These are phyloP conservation scores for Trypanosoma conorhini DNA, from an alignment of 208 protist species.

Conservation along the genomic window DNA sequence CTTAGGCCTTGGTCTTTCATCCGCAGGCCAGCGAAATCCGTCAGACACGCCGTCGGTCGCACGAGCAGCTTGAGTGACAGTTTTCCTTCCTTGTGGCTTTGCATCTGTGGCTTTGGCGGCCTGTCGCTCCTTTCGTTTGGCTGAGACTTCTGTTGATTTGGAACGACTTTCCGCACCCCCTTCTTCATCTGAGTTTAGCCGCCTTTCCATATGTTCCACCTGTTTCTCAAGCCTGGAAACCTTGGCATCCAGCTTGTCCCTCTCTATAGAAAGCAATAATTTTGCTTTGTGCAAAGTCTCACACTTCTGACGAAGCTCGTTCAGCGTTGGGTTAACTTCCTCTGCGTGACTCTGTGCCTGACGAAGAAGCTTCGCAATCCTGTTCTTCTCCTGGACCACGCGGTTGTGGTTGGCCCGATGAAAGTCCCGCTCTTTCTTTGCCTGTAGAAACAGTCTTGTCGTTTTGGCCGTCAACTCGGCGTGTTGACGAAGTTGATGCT, in stretches of 20 bases:
- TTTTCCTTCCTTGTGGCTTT: slow-evolving; percentile 22
- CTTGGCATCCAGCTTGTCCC: slow-evolving; percentile 69
- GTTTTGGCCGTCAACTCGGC: slow-evolving; percentile 77
- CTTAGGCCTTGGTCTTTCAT: slow-evolving; percentile 44
- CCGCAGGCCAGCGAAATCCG: slow-evolving; percentile 66
- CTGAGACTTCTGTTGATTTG: slow-evolving; percentile 12
- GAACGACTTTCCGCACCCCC: neutral
- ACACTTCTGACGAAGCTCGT: slow-evolving; percentile 79
- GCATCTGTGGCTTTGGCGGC: neutral
- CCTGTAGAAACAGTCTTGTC: slow-evolving; percentile 73
- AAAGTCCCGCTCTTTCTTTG: slow-evolving; percentile 90
- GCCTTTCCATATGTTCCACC: slow-evolving; percentile 53
- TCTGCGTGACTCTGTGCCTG: slow-evolving; percentile 73
- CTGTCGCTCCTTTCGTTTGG: slow-evolving; percentile 17
- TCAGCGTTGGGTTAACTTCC: slow-evolving; percentile 77
- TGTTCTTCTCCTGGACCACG: slow-evolving; percentile 88
- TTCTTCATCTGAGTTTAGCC: slow-evolving; percentile 16
- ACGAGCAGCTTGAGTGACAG: neutral
- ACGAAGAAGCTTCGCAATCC: slow-evolving; percentile 67
- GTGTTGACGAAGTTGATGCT: slow-evolving; percentile 79
- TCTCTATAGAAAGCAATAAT: slow-evolving; percentile 77
- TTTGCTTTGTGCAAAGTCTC: slow-evolving; percentile 83
- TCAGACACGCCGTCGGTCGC: slow-evolving; percentile 24
- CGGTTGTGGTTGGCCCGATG: slow-evolving; percentile 88
- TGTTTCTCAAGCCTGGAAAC: slow-evolving; percentile 66